Percentiles rank a stretch among this genome's conserved stretches.
These are phyloP conservation scores for Daldinia concentrica DNA, from an alignment of 495 filamentous ascomycete genomes.

Conservation along the genomic window DNA sequence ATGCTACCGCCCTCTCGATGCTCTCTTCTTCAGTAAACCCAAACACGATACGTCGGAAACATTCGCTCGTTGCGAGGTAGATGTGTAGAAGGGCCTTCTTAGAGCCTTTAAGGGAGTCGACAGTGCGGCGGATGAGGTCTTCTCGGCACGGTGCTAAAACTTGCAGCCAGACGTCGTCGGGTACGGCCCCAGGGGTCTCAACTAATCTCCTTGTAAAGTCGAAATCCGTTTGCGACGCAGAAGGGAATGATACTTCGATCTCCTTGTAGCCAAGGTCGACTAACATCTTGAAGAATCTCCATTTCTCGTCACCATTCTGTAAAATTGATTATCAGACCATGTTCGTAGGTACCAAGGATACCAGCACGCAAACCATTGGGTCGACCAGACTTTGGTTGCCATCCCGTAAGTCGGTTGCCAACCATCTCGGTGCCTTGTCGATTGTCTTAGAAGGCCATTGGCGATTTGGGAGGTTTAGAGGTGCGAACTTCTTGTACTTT, in stretches of 20 bases:
- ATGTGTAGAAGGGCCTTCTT: slow-evolving; percentile 98
- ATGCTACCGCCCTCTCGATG: slow-evolving; percentile 83
- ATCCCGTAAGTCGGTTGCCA: slow-evolving; percentile 85
- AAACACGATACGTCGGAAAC: slow-evolving; percentile 91
- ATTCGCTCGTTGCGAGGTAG: slow-evolving; percentile 93
- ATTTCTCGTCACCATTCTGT: slow-evolving; percentile 94
- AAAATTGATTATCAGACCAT: slow-evolving; percentile 38
- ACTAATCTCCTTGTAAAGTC: slow-evolving; percentile 92
- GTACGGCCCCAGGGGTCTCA: slow-evolving; percentile 84
- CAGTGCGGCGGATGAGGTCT: slow-evolving; percentile 90
- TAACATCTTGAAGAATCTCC: slow-evolving; percentile 93
- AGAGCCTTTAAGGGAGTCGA: slow-evolving; percentile 86
- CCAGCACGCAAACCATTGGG: slow-evolving; percentile 73
- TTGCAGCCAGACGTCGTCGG: slow-evolving; percentile 95
- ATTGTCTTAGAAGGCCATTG: slow-evolving; percentile 90
- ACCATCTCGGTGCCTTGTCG: slow-evolving; percentile 83
- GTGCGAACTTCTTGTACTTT: slow-evolving; percentile 84
- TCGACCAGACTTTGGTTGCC: slow-evolving; percentile 90
- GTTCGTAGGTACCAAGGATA: slow-evolving; percentile 13
- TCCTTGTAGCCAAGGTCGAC: slow-evolving; percentile 96
- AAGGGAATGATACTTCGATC: slow-evolving; percentile 96
- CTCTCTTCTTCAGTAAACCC: slow-evolving; percentile 83
- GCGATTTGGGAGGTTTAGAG: slow-evolving; percentile 81
- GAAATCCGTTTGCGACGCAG: slow-evolving; percentile 92
- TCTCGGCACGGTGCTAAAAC: slow-evolving; percentile 93